Evolutionary conservation across 2,329 filamentous ascomycete genomes (phyloP).

Genomic region (Nakataea oryzae): DNA sequence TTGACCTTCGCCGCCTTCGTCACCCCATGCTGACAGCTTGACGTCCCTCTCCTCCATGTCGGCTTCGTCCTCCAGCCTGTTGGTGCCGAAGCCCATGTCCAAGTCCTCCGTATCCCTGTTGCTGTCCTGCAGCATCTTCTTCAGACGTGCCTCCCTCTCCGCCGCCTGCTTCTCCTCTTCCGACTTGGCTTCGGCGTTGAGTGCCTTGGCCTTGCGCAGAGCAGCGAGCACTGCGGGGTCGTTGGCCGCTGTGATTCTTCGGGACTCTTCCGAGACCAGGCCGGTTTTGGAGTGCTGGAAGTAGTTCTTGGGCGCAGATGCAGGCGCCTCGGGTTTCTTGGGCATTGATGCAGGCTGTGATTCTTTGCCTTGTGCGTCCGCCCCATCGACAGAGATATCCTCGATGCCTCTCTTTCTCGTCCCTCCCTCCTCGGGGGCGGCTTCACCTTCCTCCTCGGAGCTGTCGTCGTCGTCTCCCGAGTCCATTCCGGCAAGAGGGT

Average conservation of each 20-base stretch:
- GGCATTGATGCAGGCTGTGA: background rate
- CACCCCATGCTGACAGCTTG: conserved; percentile 58
- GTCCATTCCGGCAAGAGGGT: conserved; percentile 52
- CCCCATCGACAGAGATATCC: background rate
- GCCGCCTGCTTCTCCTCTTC: conserved; percentile 29
- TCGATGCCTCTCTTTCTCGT: conserved; percentile 8
- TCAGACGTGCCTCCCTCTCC: conserved; percentile 55
- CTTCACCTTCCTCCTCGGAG: conserved; percentile 18
- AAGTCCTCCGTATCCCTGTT: conserved; percentile 82
- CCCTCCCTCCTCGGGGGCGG: conserved; percentile 5
- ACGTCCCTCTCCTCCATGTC: conserved; percentile 61
- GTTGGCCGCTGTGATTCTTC: conserved; percentile 45
- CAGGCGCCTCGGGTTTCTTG: background rate
- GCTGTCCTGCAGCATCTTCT: conserved; percentile 61
- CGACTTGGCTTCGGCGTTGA: conserved; percentile 37
- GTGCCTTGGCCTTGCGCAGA: conserved; percentile 69
- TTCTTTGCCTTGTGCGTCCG: conserved; percentile 19
- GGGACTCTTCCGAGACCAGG: conserved; percentile 40
- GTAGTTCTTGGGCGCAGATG: conserved; percentile 38
- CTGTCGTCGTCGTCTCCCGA: conserved; percentile 33
- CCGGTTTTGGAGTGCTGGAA: conserved; percentile 48
- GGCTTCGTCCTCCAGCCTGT: conserved; percentile 78
- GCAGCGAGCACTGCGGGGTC: conserved; percentile 77
- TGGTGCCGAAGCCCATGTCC: conserved; percentile 89
- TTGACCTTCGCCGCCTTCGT: conserved; percentile 38